Evolutionary conservation across 768 basidiomycete genomes (phyloP).

Genomic region (Coprinopsis marcescibilis): DNA sequence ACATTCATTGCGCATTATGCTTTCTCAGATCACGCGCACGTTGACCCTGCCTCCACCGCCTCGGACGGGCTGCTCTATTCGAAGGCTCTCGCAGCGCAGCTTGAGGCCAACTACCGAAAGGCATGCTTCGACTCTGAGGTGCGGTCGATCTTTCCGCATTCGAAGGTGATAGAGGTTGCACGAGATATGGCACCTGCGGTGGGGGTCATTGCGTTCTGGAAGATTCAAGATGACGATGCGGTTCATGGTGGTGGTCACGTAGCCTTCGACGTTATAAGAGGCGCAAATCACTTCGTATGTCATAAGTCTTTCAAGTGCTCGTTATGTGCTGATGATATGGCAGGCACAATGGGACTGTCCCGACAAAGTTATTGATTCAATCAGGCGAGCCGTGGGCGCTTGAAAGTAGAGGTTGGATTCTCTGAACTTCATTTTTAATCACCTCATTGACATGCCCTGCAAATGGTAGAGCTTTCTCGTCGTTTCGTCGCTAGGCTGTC

Average conservation of each 20-base stretch:
- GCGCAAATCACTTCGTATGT: constrained; percentile 15
- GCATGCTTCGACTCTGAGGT: constrained; percentile 15
- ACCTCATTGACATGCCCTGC: too few relatives aligned
- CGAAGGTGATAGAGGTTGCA: constrained; percentile 12
- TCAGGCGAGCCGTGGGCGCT: too few relatives aligned
- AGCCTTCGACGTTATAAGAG: constrained; percentile 12
- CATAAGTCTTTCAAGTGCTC: not conserved
- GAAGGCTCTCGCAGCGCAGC: constrained; percentile 11
- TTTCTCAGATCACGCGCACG: constrained; percentile 10
- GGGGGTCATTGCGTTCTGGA: constrained; percentile 17
- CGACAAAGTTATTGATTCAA: constrained; percentile 11
- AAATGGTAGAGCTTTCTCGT: too few relatives aligned
- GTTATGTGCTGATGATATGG: constrained; percentile 11
- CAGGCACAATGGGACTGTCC: constrained; percentile 23
- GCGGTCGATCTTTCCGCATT: constrained; percentile 11
- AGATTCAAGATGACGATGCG: constrained; percentile 14
- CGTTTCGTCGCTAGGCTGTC: too few relatives aligned
- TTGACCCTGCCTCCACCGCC: constrained; percentile 7
- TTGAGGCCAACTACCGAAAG: constrained; percentile 18
- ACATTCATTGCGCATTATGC: constrained; percentile 20
- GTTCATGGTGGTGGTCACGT: constrained; percentile 7
- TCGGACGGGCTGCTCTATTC: constrained; percentile 18
- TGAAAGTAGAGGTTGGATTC: too few relatives aligned
- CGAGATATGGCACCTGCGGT: constrained; percentile 16
- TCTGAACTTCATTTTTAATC: too few relatives aligned